phyloP scores from a whole-genome alignment of 176 grass and related monocot genomes.

The Oryza coarctata region DNA sequence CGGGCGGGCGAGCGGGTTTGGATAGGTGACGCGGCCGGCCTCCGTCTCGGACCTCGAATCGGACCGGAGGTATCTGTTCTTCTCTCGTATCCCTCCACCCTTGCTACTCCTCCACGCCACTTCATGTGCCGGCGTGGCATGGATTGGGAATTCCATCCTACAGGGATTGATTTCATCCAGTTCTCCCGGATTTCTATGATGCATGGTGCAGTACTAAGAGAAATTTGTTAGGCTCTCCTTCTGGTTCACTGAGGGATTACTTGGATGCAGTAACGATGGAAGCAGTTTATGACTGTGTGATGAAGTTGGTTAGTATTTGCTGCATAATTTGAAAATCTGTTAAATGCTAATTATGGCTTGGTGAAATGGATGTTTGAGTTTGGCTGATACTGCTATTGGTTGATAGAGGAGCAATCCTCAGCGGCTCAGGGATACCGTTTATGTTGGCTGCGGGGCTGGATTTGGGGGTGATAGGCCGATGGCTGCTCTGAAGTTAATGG shows the following conservation, averaged over 20 bases:
- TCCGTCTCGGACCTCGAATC: background rate
- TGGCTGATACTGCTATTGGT: background rate
- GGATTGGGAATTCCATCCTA: background rate
- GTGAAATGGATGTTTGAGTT: slow-evolving; percentile 9
- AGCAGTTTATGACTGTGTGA: slow-evolving; percentile 50
- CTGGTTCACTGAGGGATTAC: background rate
- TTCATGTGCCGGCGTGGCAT: background rate
- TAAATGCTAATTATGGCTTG: background rate
- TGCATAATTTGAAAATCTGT: background rate
- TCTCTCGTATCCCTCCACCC: background rate
- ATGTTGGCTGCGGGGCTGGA: slow-evolving; percentile 84
- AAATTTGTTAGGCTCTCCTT: background rate
- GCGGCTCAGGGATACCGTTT: slow-evolving; percentile 60
- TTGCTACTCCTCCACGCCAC: background rate
- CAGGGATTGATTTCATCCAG: background rate
- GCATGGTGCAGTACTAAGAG: background rate
- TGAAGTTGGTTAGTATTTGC: slow-evolving; percentile 58
- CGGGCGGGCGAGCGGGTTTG: no score
- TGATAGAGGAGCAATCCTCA: slow-evolving; percentile 64
- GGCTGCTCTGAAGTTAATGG: slow-evolving; percentile 72
- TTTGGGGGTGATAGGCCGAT: slow-evolving; percentile 77
- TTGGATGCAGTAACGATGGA: slow-evolving; percentile 30
- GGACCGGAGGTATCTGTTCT: background rate
- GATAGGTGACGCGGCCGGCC: no score
- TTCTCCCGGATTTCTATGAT: background rate